Percentiles rank a stretch among this genome's conserved stretches.
These are phyloP conservation scores for Globisporangium mamillatum DNA, from an alignment of 352 stramenopile species.

Conservation along the genomic window DNA sequence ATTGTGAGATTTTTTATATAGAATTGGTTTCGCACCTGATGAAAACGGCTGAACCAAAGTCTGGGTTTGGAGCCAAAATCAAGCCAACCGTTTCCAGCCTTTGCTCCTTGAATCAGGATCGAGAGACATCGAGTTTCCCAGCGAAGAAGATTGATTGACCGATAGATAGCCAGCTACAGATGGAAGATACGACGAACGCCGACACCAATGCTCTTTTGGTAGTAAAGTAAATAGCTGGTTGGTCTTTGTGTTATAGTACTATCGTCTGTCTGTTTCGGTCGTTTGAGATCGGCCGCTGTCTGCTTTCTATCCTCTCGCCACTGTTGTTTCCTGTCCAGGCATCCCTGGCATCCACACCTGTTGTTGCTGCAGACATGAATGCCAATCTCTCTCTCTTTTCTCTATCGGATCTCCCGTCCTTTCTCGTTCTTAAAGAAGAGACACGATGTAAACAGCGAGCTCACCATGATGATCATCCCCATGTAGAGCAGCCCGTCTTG, in stretches of 20 bases:
- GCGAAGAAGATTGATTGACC: neutral
- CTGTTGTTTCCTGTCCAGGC: neutral
- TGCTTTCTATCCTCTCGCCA: neutral
- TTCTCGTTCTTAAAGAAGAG: slow-evolving; percentile 42
- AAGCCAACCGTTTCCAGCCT: neutral
- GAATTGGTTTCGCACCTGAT: slow-evolving; percentile 2
- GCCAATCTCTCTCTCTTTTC: neutral
- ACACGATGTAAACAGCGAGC: slow-evolving; percentile 40
- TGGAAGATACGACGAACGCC: neutral
- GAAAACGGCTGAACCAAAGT: slow-evolving; percentile 1
- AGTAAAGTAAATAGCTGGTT: slow-evolving; percentile 3
- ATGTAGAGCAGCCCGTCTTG: slow-evolving; percentile 53
- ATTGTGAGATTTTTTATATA: neutral
- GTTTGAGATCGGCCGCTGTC: neutral
- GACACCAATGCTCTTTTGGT: neutral
- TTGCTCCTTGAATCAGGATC: neutral
- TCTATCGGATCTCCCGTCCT: slow-evolving; percentile 18
- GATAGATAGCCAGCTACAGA: neutral
- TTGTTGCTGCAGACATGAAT: neutral
- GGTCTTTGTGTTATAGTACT: neutral
- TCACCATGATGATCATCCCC: slow-evolving; percentile 52
- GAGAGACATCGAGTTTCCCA: neutral
- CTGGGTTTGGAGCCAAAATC: neutral
- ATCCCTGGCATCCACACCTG: neutral
- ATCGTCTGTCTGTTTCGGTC: neutral